phyloP scores from a whole-genome alignment of 2,329 filamentous ascomycete genomes.

The Verticillium longisporum region DNA sequence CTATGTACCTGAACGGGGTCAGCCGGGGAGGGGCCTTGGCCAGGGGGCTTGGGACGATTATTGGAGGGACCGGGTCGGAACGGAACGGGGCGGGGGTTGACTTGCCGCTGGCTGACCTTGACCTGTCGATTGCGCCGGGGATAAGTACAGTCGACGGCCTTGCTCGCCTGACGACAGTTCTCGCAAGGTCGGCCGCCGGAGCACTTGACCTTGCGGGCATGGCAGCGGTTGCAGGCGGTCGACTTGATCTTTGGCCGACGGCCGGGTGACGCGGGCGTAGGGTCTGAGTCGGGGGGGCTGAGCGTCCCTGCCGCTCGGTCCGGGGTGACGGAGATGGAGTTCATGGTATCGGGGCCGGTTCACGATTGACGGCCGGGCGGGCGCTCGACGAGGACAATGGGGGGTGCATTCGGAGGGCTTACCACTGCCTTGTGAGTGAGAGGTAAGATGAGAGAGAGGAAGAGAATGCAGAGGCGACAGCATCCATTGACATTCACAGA shows the following conservation, averaged over 20 bases:
- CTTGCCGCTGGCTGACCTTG: constrained; percentile 23
- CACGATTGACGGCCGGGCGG: neutral
- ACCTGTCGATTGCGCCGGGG: constrained; percentile 23
- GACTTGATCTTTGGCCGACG: constrained; percentile 8
- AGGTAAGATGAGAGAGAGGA: neutral
- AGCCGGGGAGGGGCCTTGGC: neutral
- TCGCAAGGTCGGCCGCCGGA: constrained; percentile 24
- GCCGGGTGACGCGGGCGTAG: neutral
- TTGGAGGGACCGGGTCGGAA: neutral
- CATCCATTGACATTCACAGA: neutral
- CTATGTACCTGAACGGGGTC: constrained; percentile 19
- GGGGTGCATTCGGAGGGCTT: neutral
- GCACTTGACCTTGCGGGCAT: constrained; percentile 25
- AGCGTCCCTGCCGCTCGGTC: neutral
- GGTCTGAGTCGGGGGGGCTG: neutral
- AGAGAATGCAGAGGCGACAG: neutral
- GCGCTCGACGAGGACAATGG: neutral
- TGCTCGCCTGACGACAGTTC: constrained; percentile 22
- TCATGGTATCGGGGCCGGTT: neutral
- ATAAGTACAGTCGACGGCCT: constrained; percentile 22
- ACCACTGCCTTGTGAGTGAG: neutral
- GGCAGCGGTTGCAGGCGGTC: constrained; percentile 20
- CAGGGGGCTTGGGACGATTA: neutral
- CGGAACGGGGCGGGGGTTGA: constrained; percentile 6
- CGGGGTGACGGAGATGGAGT: neutral